A percentile compares a stretch with the other conserved stretches of the same genome.
These are phyloP conservation scores for Alternaria sp. DNA, from an alignment of 2,329 filamentous ascomycete genomes.

Conservation along the genomic window DNA sequence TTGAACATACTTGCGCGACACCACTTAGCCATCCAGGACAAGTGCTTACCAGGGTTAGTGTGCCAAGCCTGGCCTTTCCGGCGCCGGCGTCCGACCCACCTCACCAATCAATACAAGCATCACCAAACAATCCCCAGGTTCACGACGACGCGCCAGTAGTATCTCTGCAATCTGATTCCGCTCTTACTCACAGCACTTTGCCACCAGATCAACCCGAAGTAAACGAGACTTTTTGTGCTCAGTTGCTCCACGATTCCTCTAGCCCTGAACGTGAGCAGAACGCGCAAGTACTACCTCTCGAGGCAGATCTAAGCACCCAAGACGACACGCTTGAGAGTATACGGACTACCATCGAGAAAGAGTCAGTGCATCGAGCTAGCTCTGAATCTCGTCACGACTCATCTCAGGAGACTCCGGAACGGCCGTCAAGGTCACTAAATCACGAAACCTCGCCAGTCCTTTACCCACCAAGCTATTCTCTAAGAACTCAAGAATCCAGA, in stretches of 20 bases:
- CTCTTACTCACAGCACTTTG: neutral
- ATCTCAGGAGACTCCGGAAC: constrained; percentile 41
- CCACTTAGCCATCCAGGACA: neutral
- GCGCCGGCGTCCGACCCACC: constrained; percentile 6
- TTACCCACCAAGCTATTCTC: constrained; percentile 34
- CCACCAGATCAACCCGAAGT: neutral
- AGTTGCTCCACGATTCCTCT: constrained; percentile 4
- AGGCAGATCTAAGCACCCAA: constrained; percentile 28
- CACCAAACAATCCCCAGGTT: neutral
- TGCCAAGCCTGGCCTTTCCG: constrained; percentile 6
- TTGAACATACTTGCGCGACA: constrained; percentile 1
- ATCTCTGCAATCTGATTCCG: neutral
- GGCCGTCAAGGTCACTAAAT: constrained; percentile 6
- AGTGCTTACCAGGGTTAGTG: constrained; percentile 4
- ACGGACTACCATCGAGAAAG: constrained; percentile 26
- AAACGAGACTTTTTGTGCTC: neutral
- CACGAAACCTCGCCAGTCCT: constrained; percentile 31
- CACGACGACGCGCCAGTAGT: constrained; percentile 1
- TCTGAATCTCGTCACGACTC: constrained; percentile 43
- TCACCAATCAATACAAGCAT: constrained; percentile 7
- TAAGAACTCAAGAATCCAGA: constrained; percentile 28
- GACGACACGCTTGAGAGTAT: constrained; percentile 28
- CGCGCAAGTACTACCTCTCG: constrained; percentile 34
- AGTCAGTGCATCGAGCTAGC: constrained; percentile 6
- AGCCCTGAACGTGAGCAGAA: constrained; percentile 30